phyloP scores from a whole-genome alignment of 1,284 basidiomycete species.

The Papiliotrema terrestris region DNA sequence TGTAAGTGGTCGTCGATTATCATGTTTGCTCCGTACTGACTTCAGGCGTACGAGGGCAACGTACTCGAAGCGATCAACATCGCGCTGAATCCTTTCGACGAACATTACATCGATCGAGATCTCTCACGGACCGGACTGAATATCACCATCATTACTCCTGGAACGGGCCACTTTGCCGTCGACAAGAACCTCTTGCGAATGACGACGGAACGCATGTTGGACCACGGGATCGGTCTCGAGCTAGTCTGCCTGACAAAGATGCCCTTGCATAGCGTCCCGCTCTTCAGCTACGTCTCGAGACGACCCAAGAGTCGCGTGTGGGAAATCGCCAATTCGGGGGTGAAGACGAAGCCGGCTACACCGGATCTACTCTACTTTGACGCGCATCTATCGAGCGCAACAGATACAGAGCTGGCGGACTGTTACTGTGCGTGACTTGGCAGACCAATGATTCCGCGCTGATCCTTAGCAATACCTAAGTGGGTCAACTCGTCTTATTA shows the following conservation, averaged over 20 bases:
- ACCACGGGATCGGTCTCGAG: slow-evolving; percentile 88
- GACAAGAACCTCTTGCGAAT: slow-evolving; percentile 84
- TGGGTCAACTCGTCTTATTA: slow-evolving; percentile 50
- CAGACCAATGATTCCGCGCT: neutral
- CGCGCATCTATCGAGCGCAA: slow-evolving; percentile 28
- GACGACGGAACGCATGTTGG: slow-evolving; percentile 92
- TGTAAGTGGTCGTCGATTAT: slow-evolving; percentile 22
- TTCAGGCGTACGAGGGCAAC: slow-evolving; percentile 90
- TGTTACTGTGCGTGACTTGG: slow-evolving; percentile 38
- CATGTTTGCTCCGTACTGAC: neutral
- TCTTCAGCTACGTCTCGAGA: slow-evolving; percentile 64
- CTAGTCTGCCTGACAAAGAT: slow-evolving; percentile 88
- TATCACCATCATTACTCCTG: slow-evolving; percentile 84
- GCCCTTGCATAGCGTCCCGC: slow-evolving; percentile 85
- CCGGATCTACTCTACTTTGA: slow-evolving; percentile 80
- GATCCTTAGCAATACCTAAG: slow-evolving; percentile 33
- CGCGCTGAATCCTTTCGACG: slow-evolving; percentile 87
- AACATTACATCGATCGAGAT: slow-evolving; percentile 94
- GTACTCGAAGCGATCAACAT: slow-evolving; percentile 92
- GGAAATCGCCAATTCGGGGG: slow-evolving; percentile 26
- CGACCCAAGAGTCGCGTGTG: slow-evolving; percentile 53
- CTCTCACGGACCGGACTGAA: slow-evolving; percentile 85
- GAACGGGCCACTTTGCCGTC: slow-evolving; percentile 90
- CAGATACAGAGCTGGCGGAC: slow-evolving; percentile 38
- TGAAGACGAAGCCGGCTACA: slow-evolving; percentile 51